Conservation (phyloP, 106 monocot genomes). For the Chionographis japonica region DNA sequence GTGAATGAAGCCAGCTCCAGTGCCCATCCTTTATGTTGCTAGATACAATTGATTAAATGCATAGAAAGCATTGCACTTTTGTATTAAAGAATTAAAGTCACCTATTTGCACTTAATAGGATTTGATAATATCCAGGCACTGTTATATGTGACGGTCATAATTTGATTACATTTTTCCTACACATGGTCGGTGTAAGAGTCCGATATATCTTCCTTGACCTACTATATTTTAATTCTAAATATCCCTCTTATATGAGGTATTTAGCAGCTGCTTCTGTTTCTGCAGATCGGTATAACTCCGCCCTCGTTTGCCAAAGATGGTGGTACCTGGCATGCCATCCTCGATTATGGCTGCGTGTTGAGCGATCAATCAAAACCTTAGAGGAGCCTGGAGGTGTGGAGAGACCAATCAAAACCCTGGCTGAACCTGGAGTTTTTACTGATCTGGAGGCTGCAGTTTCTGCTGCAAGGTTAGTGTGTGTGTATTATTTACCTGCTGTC, state of each 20-base stretch:
- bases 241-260: conserved; percentile 2
- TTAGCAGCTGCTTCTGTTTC: conserved; percentile 16
- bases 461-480: conserved; percentile 46
- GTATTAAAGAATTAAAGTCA: no score
- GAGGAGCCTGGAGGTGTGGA: conserved; percentile 15
- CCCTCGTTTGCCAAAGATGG: conserved; percentile 66
- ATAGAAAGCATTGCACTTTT: no score
- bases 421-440: conserved; percentile 27
- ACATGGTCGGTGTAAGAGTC: neutral
- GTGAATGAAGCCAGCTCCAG: no score
- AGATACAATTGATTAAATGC: no score
- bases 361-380: no score
- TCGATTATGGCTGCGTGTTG: conserved; percentile 33
- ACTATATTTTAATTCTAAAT: neutral
- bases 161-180: neutral
- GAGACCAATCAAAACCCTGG: no score
- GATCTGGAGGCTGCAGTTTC: conserved; percentile 29
- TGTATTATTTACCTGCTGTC: neutral
- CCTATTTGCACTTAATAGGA: no score
- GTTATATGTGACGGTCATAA: no score
- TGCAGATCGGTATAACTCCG: conserved; percentile 54
- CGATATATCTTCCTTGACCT: neutral
- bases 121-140: no score
- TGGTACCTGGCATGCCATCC: conserved; percentile 45
- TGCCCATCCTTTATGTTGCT: no score